phyloP scores from a whole-genome alignment of 1,284 basidiomycete genomes.

The Ustilago sp. region DNA sequence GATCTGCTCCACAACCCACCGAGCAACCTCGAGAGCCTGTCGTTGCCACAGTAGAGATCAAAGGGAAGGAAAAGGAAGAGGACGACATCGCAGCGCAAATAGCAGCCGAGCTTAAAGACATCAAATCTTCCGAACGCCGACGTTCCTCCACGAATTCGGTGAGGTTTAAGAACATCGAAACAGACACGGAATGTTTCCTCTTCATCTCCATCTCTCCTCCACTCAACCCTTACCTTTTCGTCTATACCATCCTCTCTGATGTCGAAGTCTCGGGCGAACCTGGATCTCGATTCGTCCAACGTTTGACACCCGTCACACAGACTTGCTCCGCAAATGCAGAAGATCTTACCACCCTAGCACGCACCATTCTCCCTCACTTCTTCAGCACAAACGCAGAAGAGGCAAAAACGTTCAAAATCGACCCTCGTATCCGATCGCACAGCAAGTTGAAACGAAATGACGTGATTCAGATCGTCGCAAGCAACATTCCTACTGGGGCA shows the following conservation, averaged over 20 bases:
- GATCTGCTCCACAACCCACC: constrained; percentile 6
- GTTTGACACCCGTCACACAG: constrained; percentile 44
- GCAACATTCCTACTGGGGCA: constrained; percentile 38
- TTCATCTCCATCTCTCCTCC: constrained; percentile 45
- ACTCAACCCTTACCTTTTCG: constrained; percentile 41
- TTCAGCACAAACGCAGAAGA: constrained; percentile 22
- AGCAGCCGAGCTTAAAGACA: constrained; percentile 53
- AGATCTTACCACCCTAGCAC: constrained; percentile 30
- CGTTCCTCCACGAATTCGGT: constrained; percentile 4
- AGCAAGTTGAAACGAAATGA: constrained; percentile 49
- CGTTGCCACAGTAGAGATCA: background rate
- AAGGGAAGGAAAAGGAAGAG: constrained; percentile 5
- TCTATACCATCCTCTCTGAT: constrained; percentile 50
- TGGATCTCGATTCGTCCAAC: constrained; percentile 51
- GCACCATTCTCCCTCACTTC: constrained; percentile 30
- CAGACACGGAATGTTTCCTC: constrained; percentile 55
- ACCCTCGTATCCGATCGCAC: constrained; percentile 61
- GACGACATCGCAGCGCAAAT: constrained; percentile 65
- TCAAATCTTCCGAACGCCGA: constrained; percentile 36
- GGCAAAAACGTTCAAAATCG: constrained; percentile 55
- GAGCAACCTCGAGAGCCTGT: background rate
- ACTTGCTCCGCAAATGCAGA: constrained; percentile 41
- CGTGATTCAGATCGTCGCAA: constrained; percentile 55
- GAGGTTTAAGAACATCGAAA: constrained; percentile 46
- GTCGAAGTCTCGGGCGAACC: constrained; percentile 55